Evolutionary conservation across 2,329 filamentous ascomycete genomes (phyloP), one percentile per base, ranked within the genome.

Genomic region (Aspergillus candidus): DNA sequence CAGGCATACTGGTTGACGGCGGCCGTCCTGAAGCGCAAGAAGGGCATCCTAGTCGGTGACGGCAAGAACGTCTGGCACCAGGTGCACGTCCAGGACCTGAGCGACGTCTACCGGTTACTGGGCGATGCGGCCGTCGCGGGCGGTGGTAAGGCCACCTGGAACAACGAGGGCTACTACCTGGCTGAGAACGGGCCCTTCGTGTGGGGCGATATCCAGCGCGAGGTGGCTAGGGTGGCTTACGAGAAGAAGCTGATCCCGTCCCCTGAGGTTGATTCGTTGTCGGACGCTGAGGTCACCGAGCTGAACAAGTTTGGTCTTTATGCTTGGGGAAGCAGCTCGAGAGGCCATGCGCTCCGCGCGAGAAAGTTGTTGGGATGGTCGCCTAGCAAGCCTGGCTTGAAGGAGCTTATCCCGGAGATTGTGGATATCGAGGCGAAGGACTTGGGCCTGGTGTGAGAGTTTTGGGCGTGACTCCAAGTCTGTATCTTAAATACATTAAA

Each of bases 351-450:
- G 4, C 56, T 65, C 37, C 59, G 66, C 12, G 67, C 60, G 1
- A 59, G 58, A 29, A 67, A 67, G 46, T 47, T 70, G 40, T 50
- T 70, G 38, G 66, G 62, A 1, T 70, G 67, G 67, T 53, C 53
- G 4, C 65, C 67, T 10, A 52, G 59, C 44, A 63, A 74, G 38
- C 66, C 66, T 15, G 72, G 69, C 22, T 43, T 85, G 41, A 60
- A 74, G 47, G 76, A 82, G 10, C 67, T 76, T 40, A 63, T 85
- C 22, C 72, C 75, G 3, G 67, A 68, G 2, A 73, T 78, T 38
- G 71, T 86, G 1, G 71, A 76, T 29, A 51, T 60, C 17, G 75
- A 79, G 49, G 69, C 69, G 3, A 68, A 61, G 48, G 53, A 43
- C 17, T 52, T 70, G 33, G 67, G 67, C 1, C 46, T 70, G 43